phyloP scores from a whole-genome alignment of 2,329 filamentous ascomycete species.

The Alternaria sp. region DNA sequence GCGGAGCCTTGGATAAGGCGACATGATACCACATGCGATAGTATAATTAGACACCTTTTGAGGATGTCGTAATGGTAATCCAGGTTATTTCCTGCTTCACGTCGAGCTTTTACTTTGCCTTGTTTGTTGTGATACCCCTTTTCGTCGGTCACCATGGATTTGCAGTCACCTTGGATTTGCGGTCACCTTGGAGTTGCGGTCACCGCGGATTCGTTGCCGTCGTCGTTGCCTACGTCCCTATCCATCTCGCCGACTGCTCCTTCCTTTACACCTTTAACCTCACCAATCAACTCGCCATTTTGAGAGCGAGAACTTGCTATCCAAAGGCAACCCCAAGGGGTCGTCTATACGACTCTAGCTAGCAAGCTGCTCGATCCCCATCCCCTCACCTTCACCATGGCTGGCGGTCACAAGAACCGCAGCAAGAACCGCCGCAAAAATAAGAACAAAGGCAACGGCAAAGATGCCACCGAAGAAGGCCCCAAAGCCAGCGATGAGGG shows the following conservation, averaged over 20 bases:
- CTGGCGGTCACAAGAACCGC: background rate
- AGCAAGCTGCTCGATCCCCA: background rate
- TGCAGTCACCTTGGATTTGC: background rate
- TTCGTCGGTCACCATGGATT: background rate
- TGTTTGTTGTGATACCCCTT: background rate
- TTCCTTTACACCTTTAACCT: background rate
- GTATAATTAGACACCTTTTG: constrained; percentile 3
- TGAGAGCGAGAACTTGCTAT: background rate
- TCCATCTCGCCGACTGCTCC: background rate
- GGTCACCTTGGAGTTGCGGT: background rate
- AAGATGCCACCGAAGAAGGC: background rate
- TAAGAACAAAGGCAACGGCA: background rate
- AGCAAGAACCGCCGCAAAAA: background rate
- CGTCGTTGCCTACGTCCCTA: background rate
- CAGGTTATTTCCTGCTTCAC: background rate
- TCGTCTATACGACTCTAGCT: background rate
- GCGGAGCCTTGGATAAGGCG: background rate
- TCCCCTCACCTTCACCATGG: background rate
- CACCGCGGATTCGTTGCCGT: background rate
- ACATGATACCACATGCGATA: constrained; percentile 14
- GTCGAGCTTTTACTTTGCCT: background rate
- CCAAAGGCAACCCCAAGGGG: background rate
- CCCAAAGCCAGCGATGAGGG: background rate
- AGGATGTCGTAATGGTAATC: constrained; percentile 16
- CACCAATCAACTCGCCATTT: background rate